phyloP scores from a whole-genome alignment of 768 basidiomycete species.

The Phanerochaete sordida region DNA sequence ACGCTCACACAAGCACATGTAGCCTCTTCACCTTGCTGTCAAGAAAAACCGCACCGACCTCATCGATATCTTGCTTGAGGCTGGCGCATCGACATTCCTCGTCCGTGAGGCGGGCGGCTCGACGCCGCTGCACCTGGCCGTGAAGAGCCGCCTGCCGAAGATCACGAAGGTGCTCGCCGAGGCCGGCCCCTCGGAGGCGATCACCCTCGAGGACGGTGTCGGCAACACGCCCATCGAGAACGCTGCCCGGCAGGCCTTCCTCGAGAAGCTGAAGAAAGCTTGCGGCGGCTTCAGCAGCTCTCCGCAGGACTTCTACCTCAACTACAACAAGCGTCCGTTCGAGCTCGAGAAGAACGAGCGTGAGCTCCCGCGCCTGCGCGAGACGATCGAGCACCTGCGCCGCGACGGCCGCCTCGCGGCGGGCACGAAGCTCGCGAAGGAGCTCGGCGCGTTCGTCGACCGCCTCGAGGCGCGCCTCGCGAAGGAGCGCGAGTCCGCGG shows the following conservation, averaged over 20 bases:
- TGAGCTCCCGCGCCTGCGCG: constrained; percentile 14
- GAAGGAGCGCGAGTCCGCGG: not conserved
- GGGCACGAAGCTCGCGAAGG: constrained; percentile 20
- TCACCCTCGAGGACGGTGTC: constrained; percentile 45
- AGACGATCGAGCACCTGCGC: constrained; percentile 11
- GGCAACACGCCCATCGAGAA: constrained; percentile 29
- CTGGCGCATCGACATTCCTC: constrained; percentile 30
- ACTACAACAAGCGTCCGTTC: not conserved
- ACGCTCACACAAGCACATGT: not conserved
- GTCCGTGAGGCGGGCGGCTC: constrained; percentile 45
- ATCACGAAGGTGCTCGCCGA: constrained; percentile 39
- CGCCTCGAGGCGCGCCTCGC: constrained; percentile 12
- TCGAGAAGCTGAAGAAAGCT: not conserved
- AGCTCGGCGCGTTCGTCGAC: constrained; percentile 16
- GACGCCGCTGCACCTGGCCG: constrained; percentile 50
- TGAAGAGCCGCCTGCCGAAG: constrained; percentile 28
- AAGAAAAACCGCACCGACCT: constrained; percentile 28
- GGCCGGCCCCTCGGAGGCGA: constrained; percentile 32
- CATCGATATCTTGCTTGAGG: constrained; percentile 32
- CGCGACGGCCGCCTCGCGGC: constrained; percentile 13
- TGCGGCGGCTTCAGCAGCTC: not conserved
- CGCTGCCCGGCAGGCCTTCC: constrained; percentile 17
- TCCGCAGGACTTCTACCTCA: not conserved
- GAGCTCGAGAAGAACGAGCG: constrained; percentile 5
- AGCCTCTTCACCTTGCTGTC: constrained; percentile 58